Base-by-base conservation (phyloP, 192 early-diverging fungal species). In the Gamsiella multidivaricata region DNA sequence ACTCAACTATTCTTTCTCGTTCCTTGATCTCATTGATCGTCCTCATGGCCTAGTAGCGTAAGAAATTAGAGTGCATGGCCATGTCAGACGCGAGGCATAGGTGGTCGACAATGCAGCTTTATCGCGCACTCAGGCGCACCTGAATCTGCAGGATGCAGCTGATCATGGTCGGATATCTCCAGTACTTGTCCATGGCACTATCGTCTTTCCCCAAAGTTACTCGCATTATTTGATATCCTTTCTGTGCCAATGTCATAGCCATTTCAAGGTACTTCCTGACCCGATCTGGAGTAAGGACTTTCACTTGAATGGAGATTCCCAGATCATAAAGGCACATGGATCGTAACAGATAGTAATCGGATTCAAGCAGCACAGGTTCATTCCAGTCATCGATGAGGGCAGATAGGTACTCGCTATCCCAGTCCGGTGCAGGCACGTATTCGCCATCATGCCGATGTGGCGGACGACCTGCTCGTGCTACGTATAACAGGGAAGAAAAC, bases 301-400 rank as follows among this genome's bases (percentile, higher is more conserved):
- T 39, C 1, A 74, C 61, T 25, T 58, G 36, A 15, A 54, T 5
- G 2, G 70, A 74, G 8, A 7, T 65, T 9, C 52, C 62, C 12
- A 74, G 28, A 10, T 56, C 47, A 26, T 46, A 74, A 0, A 74
- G 28, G 28, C 37, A 29, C 39, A 65, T 56, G 8, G 70, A 46
- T 12, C 57, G 62, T 12, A 74, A 29, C 15, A 65, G 33, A 28
- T 60, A 74, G 45, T 50, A 74, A 18, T 74, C 70, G 6, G 70
- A 25, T 32, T 64, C 55, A 5, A 64, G 36, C 1, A 33, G 23
- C 20, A 74, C 55, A 25, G 62, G 70, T 26, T 74, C 55, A 34
- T 54, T 23, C 70, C 70, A 74, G 10, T 51, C 26, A 3, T 56
- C 22, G 5, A 64, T 26, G 18, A 74, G 29, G 0, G 10, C 49